Percentiles rank a stretch among this genome's conserved stretches.
Evolutionary conservation across 768 basidiomycete species (phyloP).

Genomic region (Boletus sensibilis): DNA sequence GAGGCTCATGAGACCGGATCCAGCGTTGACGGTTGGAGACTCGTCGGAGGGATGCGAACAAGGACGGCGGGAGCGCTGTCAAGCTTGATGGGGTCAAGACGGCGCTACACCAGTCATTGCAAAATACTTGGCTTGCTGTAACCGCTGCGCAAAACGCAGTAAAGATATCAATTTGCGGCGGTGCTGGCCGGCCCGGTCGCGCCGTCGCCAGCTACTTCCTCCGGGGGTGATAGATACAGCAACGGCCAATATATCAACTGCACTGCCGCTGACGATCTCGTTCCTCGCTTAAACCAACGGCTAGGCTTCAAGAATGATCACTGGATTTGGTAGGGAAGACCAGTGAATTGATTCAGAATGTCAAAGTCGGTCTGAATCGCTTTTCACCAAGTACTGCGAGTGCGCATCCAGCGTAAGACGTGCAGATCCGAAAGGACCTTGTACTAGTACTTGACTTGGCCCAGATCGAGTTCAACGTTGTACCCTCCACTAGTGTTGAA

Average conservation of each 20-base stretch:
- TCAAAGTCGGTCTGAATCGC: neutral
- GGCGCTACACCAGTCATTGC: neutral
- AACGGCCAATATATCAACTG: too few species aligned
- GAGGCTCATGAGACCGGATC: conserved; percentile 56
- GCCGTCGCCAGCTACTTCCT: too few species aligned
- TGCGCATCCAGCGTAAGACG: neutral
- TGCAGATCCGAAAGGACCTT: too few species aligned
- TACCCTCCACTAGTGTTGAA: too few species aligned
- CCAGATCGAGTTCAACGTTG: too few species aligned
- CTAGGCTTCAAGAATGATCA: neutral
- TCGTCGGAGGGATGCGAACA: neutral
- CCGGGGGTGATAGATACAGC: too few species aligned
- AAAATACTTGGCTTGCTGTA: neutral
- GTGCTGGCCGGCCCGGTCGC: too few species aligned
- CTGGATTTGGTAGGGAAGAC: too few species aligned
- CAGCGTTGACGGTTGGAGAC: neutral
- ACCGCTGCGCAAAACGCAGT: conserved; percentile 1
- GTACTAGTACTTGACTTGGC: too few species aligned
- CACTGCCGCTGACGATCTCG: neutral
- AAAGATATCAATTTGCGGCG: neutral
- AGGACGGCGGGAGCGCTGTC: neutral
- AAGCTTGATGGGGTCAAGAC: neutral
- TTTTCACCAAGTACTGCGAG: neutral
- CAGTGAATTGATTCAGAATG: neutral
- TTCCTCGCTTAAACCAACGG: neutral